phyloP scores from a whole-genome alignment of 2,329 filamentous ascomycete species.

The Fusarium longipes region DNA sequence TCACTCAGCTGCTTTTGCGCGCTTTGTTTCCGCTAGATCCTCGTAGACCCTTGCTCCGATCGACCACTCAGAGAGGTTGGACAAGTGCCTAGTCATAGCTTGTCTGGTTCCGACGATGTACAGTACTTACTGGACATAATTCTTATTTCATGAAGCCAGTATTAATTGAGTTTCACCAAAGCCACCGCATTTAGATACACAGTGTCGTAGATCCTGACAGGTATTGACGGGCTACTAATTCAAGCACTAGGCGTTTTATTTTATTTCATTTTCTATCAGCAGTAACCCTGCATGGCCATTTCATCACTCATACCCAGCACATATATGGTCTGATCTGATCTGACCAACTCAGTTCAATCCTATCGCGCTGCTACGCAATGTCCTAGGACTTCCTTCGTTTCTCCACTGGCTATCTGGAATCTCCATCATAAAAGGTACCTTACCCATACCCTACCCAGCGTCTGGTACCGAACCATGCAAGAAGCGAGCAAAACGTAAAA shows the following conservation, averaged over 20 bases:
- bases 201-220: constrained; percentile 7
- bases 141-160: constrained; percentile 4
- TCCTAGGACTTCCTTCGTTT: constrained; percentile 12
- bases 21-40: constrained; percentile 34
- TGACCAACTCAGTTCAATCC: background rate
- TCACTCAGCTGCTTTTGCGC: constrained; percentile 15
- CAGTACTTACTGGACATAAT: constrained; percentile 5
- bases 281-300: background rate
- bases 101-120: constrained; percentile 16
- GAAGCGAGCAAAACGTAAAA: constrained; percentile 39
- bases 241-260: background rate
- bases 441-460: constrained; percentile 19
- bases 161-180: constrained; percentile 22
- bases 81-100: constrained; percentile 8
- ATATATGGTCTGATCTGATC: constrained; percentile 10
- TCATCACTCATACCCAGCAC: constrained; percentile 1
- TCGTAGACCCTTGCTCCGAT: constrained; percentile 27
- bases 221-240: background rate
- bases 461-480: constrained; percentile 37
- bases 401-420: constrained; percentile 12
- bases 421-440: constrained; percentile 32
- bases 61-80: constrained; percentile 27
- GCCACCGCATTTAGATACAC: background rate
- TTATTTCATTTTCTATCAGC: background rate
- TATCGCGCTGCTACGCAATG: constrained; percentile 12